Conservation (phyloP, 805 yeast genomes). For the Zygosaccharomyces lentus region DNA sequence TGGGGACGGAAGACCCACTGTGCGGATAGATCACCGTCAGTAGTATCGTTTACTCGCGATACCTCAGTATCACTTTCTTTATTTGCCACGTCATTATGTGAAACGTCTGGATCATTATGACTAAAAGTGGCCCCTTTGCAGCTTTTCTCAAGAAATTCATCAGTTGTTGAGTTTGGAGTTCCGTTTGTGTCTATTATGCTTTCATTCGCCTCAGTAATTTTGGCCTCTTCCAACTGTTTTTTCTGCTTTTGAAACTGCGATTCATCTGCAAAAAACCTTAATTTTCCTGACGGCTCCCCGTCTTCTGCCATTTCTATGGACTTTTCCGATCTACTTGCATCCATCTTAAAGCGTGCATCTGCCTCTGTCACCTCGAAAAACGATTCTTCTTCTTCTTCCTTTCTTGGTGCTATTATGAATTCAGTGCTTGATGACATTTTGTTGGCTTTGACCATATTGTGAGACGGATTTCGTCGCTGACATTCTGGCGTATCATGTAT, state of each 20-base stretch:
- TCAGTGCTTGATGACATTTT: constrained; percentile 6
- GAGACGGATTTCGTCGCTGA: constrained; percentile 7
- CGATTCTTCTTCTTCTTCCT: background rate
- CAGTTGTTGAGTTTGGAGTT: background rate
- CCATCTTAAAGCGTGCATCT: background rate
- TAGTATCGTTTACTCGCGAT: constrained; percentile 19
- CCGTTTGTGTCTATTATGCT: background rate
- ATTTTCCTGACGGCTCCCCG: background rate
- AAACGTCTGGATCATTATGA: background rate
- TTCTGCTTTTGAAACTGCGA: background rate
- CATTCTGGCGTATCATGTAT: constrained; percentile 20
- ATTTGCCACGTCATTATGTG: background rate
- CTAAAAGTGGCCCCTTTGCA: background rate
- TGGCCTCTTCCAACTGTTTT: background rate
- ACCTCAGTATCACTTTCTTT: background rate
- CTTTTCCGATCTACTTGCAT: background rate
- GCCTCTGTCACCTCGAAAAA: constrained; percentile 5
- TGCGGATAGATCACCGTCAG: constrained; percentile 16
- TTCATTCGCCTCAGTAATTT: background rate
- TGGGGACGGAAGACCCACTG: constrained; percentile 17
- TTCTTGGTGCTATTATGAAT: background rate
- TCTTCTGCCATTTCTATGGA: background rate
- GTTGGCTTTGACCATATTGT: background rate
- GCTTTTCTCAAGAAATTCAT: background rate
- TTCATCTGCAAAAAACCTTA: background rate